Conservation (phyloP, 768 basidiomycete species). For the Kockovaella imperatae region DNA sequence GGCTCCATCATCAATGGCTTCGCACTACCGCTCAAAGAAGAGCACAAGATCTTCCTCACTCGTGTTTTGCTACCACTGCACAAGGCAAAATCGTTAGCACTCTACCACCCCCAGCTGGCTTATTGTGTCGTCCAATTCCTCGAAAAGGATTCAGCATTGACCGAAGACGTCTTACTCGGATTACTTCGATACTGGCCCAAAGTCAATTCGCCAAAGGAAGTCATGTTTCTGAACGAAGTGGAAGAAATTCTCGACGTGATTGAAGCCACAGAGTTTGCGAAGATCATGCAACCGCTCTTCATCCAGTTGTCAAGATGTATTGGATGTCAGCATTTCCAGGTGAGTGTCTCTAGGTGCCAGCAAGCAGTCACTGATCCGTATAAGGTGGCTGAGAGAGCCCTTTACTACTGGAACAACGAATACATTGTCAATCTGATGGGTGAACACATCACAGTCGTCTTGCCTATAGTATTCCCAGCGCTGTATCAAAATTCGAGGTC, state of each 20-base stretch:
- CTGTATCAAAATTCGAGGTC: conserved; percentile 91
- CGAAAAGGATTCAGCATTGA: conserved; percentile 86
- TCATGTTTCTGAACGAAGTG: conserved; percentile 99
- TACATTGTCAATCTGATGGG: conserved; percentile 99
- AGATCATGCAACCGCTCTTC: conserved; percentile 87
- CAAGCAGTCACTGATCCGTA: background rate
- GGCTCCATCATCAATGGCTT: conserved; percentile 99
- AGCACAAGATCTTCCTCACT: conserved; percentile 95
- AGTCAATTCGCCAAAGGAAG: conserved; percentile 98
- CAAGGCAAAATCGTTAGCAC: conserved; percentile 93
- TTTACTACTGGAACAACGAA: conserved; percentile 99
- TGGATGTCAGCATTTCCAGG: conserved; percentile 98
- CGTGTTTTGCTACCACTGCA: conserved; percentile 90
- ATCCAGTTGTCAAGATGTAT: conserved; percentile 91
- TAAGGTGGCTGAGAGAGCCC: conserved; percentile 82
- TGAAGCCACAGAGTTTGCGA: conserved; percentile 89
- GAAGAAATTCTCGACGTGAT: conserved; percentile 98
- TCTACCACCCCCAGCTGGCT: conserved; percentile 98
- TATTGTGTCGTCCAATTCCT: conserved; percentile 99
- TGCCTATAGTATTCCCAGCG: conserved; percentile 95
- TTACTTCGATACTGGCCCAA: conserved; percentile 98
- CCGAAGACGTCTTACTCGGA: conserved; percentile 92
- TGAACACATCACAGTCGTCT: conserved; percentile 76
- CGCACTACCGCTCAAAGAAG: conserved; percentile 92
- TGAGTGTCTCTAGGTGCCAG: conserved; percentile 12